Evolutionary conservation across 83 land plant species (phyloP).

Genomic region (Thuja plicata): DNA sequence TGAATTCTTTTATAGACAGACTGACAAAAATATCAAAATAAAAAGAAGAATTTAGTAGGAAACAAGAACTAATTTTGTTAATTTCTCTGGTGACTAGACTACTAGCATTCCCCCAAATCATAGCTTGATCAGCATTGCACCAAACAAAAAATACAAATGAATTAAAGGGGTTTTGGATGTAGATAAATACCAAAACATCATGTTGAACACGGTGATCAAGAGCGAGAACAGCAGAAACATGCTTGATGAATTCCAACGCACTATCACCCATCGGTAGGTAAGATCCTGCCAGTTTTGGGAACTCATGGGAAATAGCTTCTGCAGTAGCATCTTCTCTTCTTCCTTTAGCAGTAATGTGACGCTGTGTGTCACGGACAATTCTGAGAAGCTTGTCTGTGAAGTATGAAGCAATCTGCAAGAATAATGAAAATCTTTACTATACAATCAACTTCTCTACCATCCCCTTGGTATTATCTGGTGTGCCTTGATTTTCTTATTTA

Average conservation of each 20-base stretch:
- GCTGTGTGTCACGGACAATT: constrained; percentile 69
- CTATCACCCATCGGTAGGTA: constrained; percentile 64
- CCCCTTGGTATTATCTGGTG: neutral
- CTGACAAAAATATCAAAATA: neutral
- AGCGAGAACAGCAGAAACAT: constrained; percentile 85
- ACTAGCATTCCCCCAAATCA: neutral
- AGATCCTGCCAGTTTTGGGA: constrained; percentile 40
- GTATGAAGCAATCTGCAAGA: constrained; percentile 79
- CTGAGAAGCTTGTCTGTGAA: constrained; percentile 80
- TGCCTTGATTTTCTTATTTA: neutral
- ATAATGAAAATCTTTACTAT: neutral
- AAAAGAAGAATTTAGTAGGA: neutral
- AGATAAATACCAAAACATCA: constrained; percentile 72
- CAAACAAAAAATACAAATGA: neutral
- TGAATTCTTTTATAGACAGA: neutral
- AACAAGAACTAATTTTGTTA: neutral
- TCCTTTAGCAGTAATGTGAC: constrained; percentile 52
- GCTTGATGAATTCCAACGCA: constrained; percentile 94
- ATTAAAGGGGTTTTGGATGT: neutral
- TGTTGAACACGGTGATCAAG: constrained; percentile 95
- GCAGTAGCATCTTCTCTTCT: constrained; percentile 41
- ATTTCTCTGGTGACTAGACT: neutral
- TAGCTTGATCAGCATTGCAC: constrained; percentile 1
- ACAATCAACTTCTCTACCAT: neutral
- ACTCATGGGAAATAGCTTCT: constrained; percentile 23